Conservation (phyloP, 2,329 filamentous ascomycete species). For the Botrytis sinoallii region DNA sequence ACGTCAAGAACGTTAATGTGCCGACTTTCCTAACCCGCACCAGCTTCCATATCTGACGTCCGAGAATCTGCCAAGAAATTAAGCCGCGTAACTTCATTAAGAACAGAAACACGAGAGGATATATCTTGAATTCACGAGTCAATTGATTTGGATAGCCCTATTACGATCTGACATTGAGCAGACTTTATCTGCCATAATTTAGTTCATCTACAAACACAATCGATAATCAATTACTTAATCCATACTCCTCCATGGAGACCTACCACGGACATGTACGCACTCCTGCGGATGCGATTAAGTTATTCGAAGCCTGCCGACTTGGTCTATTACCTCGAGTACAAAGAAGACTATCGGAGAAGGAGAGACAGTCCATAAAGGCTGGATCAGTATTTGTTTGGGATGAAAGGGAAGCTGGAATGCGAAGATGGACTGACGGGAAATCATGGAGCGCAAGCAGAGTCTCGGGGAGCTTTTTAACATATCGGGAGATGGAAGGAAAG, state of each 20-base stretch:
- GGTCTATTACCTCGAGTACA: conserved; percentile 90
- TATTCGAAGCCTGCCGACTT: conserved; percentile 95
- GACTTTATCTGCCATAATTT: not conserved
- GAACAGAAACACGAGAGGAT: not conserved
- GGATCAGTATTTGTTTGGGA: conserved; percentile 99
- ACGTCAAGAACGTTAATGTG: conserved; percentile 5
- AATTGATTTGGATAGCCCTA: not conserved
- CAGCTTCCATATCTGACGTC: conserved; percentile 13
- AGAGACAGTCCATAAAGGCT: conserved; percentile 91
- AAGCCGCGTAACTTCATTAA: conserved; percentile 10
- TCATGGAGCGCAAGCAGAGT: conserved; percentile 98
- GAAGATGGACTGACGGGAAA: conserved; percentile 97
- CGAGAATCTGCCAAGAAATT: conserved; percentile 14
- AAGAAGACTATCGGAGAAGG: conserved; percentile 94
- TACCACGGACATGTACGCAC: conserved; percentile 94
- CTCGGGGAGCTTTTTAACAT: conserved; percentile 95
- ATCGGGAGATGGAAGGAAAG: conserved; percentile 98
- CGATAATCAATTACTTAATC: conserved; percentile 20
- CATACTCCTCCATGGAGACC: conserved; percentile 72
- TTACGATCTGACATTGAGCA: not conserved
- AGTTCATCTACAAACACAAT: not conserved
- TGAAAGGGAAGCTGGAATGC: conserved; percentile 96
- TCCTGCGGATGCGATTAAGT: conserved; percentile 92
- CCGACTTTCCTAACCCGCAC: not conserved
- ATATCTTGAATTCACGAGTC: not conserved